Conservation (phyloP, 2,329 filamentous ascomycete genomes). For the Bipolaris zeicola region DNA sequence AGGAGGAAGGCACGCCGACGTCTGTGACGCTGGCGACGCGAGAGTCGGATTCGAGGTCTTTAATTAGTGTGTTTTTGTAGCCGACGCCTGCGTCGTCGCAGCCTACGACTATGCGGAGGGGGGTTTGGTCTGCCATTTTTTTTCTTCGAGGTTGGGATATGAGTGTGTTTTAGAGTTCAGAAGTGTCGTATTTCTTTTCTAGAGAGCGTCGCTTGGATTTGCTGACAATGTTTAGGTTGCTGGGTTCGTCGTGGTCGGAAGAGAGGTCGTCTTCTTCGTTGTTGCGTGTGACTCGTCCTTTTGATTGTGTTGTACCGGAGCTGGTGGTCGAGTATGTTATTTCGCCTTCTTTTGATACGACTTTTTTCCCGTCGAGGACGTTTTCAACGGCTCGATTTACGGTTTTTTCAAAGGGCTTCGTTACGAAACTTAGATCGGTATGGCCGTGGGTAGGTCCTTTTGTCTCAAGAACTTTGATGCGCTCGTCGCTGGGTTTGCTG, state of each 20-base stretch:
- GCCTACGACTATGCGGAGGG: slow-evolving; percentile 66
- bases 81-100: slow-evolving; percentile 74
- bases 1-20: slow-evolving; percentile 69
- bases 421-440: slow-evolving; percentile 41
- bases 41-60: slow-evolving; percentile 69
- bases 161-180: slow-evolving; percentile 30
- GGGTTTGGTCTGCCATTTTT: slow-evolving; percentile 10
- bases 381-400: slow-evolving; percentile 42
- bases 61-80: slow-evolving; percentile 81
- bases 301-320: neutral
- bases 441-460: slow-evolving; percentile 42
- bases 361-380: slow-evolving; percentile 35
- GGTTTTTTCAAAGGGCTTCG: slow-evolving; percentile 46
- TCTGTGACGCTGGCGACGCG: slow-evolving; percentile 73
- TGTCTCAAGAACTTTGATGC: slow-evolving; percentile 44
- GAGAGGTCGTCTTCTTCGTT: slow-evolving; percentile 6
- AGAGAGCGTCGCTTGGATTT: slow-evolving; percentile 21
- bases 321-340: slow-evolving; percentile 24
- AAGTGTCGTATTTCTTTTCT: slow-evolving; percentile 41
- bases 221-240: slow-evolving; percentile 15
- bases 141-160: neutral
- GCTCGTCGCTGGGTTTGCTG: slow-evolving; percentile 37
- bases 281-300: slow-evolving; percentile 3
- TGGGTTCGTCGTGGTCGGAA: neutral
- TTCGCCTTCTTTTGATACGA: slow-evolving; percentile 30